Conservation (phyloP, 495 filamentous ascomycete species). For the Cercophora newfieldiana region DNA sequence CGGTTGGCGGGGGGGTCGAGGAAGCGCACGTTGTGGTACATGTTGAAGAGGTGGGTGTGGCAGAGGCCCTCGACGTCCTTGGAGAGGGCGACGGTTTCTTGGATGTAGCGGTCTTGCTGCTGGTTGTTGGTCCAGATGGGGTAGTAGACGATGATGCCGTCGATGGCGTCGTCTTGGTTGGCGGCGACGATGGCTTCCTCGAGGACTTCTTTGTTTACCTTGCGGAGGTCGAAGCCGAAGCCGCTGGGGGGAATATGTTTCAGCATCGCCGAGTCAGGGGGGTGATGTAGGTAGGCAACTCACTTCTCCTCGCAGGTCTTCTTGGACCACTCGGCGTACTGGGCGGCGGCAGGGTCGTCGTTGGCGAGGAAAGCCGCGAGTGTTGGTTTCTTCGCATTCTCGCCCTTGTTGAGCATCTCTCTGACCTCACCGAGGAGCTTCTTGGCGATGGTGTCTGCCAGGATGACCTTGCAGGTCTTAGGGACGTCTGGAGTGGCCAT, state of each 20-base stretch:
- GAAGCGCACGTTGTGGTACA: slow-evolving; percentile 98
- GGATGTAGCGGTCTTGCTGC: slow-evolving; percentile 86
- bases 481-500: slow-evolving; percentile 45
- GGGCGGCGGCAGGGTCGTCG: slow-evolving; percentile 80
- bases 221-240: slow-evolving; percentile 80
- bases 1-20: slow-evolving; percentile 72
- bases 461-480: slow-evolving; percentile 85
- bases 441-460: slow-evolving; percentile 81
- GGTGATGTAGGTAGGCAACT: slow-evolving; percentile 51
- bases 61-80: slow-evolving; percentile 97
- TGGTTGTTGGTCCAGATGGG: slow-evolving; percentile 80
- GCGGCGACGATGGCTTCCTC: slow-evolving; percentile 83
- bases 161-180: slow-evolving; percentile 72
- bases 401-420: slow-evolving; percentile 61
- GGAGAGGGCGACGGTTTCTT: slow-evolving; percentile 83
- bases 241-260: too few relatives aligned
- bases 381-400: slow-evolving; percentile 57
- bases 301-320: slow-evolving; percentile 94
- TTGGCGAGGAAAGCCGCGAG: slow-evolving; percentile 92
- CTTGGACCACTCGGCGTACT: slow-evolving; percentile 96
- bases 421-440: slow-evolving; percentile 74
- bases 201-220: slow-evolving; percentile 79
- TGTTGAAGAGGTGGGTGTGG: slow-evolving; percentile 95
- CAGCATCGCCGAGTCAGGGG: slow-evolving; percentile 52
- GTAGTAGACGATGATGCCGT: slow-evolving; percentile 98